phyloP scores from a whole-genome alignment of 2,329 filamentous ascomycete genomes.

The Diaporthe humulicola region DNA sequence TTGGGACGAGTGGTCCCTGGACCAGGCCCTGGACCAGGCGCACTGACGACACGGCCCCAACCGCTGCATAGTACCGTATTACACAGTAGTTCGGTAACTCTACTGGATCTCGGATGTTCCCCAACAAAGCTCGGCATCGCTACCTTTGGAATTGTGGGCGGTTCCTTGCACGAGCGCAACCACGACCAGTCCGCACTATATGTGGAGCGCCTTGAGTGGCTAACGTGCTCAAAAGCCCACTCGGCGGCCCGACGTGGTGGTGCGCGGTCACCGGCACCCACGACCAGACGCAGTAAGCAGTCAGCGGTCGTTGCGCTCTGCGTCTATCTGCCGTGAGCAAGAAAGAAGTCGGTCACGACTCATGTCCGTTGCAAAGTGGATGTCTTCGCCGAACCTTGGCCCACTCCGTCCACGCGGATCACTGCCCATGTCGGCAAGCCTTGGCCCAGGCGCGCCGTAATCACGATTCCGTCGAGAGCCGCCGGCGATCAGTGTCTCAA shows the following conservation, averaged over 20 bases:
- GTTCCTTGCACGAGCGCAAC: neutral
- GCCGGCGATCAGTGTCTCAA: conserved; percentile 33
- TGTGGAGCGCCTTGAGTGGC: neutral
- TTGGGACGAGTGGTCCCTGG: conserved; percentile 6
- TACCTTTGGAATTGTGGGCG: neutral
- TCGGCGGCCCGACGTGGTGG: conserved; percentile 9
- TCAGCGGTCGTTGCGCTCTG: neutral
- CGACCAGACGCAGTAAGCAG: neutral
- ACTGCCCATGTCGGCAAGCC: conserved; percentile 33
- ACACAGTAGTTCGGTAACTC: neutral
- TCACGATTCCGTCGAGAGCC: conserved; percentile 37
- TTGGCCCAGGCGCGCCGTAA: conserved; percentile 25
- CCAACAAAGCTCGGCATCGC: neutral
- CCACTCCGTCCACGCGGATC: conserved; percentile 32
- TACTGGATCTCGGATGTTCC: conserved; percentile 17
- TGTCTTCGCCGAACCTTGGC: conserved; percentile 26
- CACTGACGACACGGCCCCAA: conserved; percentile 21
- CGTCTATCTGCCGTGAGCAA: conserved; percentile 21
- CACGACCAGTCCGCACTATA: neutral
- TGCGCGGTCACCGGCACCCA: neutral
- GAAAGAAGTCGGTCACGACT: conserved; percentile 31
- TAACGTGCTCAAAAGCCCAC: neutral
- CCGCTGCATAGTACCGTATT: neutral
- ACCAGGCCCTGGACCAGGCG: neutral
- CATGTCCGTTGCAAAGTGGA: conserved; percentile 33